Base-by-base conservation (phyloP, 176 grass and related monocot species). In the Dendrocalamus sinicus region DNA sequence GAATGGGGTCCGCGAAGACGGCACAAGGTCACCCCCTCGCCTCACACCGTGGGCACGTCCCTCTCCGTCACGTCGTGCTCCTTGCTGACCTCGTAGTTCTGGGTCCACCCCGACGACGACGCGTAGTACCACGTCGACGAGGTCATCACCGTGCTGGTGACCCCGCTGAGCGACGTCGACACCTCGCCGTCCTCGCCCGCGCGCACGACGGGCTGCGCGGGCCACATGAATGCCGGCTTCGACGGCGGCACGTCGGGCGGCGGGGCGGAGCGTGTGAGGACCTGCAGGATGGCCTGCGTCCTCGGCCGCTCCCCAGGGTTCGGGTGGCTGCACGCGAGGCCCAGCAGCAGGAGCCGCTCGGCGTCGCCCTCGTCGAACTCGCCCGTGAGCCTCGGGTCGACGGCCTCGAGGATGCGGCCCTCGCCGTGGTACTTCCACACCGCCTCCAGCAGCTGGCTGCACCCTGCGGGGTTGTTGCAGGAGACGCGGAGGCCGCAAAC, bases 191-290 rank as follows among this genome's bases (percentile, higher is more conserved):
- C 90, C 4, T 57, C 85, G 32, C 8, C 74, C 11, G 32, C 63
- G 52, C 19, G 82, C 40, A 9, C 79, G 5, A 67, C 55, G 40
- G 81, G 39, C 75, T 52, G 77, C 14, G 69, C 86, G 28, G 89
- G 96, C 93, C 93, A 95, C 86, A 98, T 65, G 74, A 98, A 95
- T 15, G 82, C 74, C 3, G 96, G 96, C 90, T 92, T 95, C 47
- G 86, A 55, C 16, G 17, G 23, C 47, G 90, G 93, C 32, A 98
- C 93, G 6, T 30, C 51, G 6, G 90, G 91, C 70, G 84, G 81
- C 9, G 73, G 80, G 73, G 85, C 77, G 37, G 85, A 81, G 19
- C 70, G 81, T 14, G 77, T 81, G 9, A 98, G 68, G 81, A 86
- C 88, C 81, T 89, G 93, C 64, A 98, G 40, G 62, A 95, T 75